Conservation (phyloP, 1,284 basidiomycete species). For the Hymenochaete sp. region DNA sequence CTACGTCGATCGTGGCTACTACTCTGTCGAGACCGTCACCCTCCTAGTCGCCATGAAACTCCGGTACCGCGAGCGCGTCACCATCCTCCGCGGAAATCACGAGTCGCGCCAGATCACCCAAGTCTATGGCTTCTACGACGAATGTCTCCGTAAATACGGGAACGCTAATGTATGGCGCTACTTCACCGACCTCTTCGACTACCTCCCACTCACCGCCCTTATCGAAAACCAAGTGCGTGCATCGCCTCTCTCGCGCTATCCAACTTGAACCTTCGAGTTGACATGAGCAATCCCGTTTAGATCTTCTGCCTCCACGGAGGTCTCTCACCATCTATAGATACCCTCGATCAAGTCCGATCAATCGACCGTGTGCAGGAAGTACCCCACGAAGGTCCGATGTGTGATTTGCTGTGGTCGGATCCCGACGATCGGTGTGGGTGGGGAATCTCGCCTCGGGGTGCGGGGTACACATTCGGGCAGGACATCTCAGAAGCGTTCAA, state of each 20-base stretch:
- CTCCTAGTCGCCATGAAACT: conserved; percentile 97
- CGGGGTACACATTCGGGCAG: conserved; percentile 98
- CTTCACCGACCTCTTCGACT: conserved; percentile 99
- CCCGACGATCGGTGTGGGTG: conserved; percentile 99
- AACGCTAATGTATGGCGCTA: conserved; percentile 99
- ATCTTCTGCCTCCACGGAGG: conserved; percentile 99
- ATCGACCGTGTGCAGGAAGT: conserved; percentile 99
- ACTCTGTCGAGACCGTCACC: conserved; percentile 98
- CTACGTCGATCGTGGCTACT: conserved; percentile 99
- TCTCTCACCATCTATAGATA: conserved; percentile 97
- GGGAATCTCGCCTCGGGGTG: conserved; percentile 98
- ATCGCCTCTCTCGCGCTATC: conserved; percentile 1
- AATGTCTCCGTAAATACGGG: conserved; percentile 98
- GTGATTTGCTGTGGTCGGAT: conserved; percentile 98
- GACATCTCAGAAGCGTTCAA: conserved; percentile 98
- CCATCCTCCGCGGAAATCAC: conserved; percentile 97
- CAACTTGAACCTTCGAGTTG: not conserved
- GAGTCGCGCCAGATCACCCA: conserved; percentile 99
- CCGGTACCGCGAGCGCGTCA: conserved; percentile 96
- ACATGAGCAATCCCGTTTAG: conserved; percentile 32
- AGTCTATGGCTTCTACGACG: conserved; percentile 99
- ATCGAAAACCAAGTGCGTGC: conserved; percentile 94
- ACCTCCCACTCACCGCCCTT: conserved; percentile 91
- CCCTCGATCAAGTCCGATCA: conserved; percentile 95
- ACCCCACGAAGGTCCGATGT: conserved; percentile 99